Base-by-base conservation (phyloP, 768 basidiomycete species). In the Macrolepiota dolichaula region DNA sequence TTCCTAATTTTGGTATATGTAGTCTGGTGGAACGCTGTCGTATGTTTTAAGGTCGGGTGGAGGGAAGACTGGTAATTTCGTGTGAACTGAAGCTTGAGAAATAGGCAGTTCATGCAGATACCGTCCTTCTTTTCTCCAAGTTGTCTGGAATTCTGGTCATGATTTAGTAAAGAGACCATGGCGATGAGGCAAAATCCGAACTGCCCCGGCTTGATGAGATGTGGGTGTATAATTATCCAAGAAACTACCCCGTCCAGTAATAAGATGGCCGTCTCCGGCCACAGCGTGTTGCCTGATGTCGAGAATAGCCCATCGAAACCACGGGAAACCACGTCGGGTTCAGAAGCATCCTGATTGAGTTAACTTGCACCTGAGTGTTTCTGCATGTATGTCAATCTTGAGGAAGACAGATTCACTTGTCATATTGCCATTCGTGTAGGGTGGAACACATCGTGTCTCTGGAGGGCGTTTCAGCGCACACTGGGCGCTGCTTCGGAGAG, bases 271-370 rank as follows among this genome's bases (percentile, higher is more conserved):
- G 19, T 13, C 4, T 15, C 7, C 42, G 42, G 17, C 17, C 19
- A 44, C n/a, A 44, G 15, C 42, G 15, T n/a, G 15, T 44, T 24
- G 19, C 25, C n/a, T 46, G 22, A 49, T 3, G n/a, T 37, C 57
- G 12, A 57, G 37, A 50, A 49, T 47, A 35, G 19, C n/a, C 6
- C 32, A 49, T 47, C 32, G 56, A 57, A 49, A 57, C 56, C 46
- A 51, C 32, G 47, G 47, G 57, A 57, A 57, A 55, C 27, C 24
- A 37, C 13, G 19, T 24, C 35, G 19, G n/a, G 2, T 17, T n/a
- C 32, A 19, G 29, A 32, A 52, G 51, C 13, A 35, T 37, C 3
- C 3, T n/a, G 32, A 1, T 11, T 32, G 4, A 35, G 51, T 17
- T n/a, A 35, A 17, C n/a, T 37, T 19, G 32, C 35, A 40, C 36